Evolutionary conservation across 139 green algal genomes (phyloP).

Genomic region (Coelastrella sp.): DNA sequence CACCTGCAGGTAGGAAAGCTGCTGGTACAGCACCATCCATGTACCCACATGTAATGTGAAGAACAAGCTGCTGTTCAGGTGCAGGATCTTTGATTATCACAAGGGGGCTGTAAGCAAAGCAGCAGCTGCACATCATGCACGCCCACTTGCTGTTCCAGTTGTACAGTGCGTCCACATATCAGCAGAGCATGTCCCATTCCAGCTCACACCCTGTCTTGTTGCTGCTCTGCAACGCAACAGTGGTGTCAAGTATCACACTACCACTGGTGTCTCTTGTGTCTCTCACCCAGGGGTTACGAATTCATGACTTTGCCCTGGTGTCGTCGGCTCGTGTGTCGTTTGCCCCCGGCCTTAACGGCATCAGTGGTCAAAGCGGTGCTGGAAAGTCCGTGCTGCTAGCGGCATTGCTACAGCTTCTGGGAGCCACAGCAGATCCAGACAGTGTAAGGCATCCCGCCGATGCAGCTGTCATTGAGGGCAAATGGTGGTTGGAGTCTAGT

Average conservation of each 20-base stretch:
- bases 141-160: no score
- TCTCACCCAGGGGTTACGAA: constrained; percentile 48
- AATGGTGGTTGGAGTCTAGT: constrained; percentile 57
- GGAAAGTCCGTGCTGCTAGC: constrained; percentile 91
- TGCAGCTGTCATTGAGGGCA: constrained; percentile 70
- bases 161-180: no score
- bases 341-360: constrained; percentile 85
- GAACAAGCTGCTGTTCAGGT: neutral
- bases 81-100: neutral
- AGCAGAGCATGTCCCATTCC: no score
- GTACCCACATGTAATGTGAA: neutral
- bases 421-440: constrained; percentile 65
- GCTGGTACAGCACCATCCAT: no score
- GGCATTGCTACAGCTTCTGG: constrained; percentile 79
- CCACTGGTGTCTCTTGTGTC: neutral
- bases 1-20: constrained; percentile 28
- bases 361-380: constrained; percentile 87
- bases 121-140: no score
- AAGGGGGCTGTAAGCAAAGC: no score
- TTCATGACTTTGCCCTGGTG: constrained; percentile 90
- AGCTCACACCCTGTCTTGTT: no score
- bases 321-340: constrained; percentile 72
- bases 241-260: neutral
- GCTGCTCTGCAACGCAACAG: no score
- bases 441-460: constrained; percentile 74